Base-by-base conservation (phyloP, 2,329 filamentous ascomycete genomes). In the Alternaria longipes region DNA sequence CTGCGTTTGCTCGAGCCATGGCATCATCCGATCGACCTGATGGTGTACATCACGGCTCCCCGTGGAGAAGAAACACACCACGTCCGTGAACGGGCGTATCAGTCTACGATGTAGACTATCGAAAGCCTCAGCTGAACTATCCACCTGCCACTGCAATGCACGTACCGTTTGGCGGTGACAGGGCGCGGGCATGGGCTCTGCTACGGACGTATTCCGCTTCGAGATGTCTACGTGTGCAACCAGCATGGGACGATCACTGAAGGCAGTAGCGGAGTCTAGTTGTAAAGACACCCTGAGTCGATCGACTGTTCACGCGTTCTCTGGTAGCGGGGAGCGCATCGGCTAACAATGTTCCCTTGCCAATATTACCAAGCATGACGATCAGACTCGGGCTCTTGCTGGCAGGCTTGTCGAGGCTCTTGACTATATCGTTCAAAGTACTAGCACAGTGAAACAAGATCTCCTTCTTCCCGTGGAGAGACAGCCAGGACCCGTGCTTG, bases 401-500 rank as follows among this genome's bases (percentile, higher is more conserved):
- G 7, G 47, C 30, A 38, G 47, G 47, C 20, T 34, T 51, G 30
- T 51, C 30, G n/a, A 51, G 47, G 47, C 47, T 51, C 16, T 8
- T n/a, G n/a, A 51, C 47, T 36, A 51, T 51, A 38, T 51, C 30
- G 30, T 26, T 51, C 30, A 51, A n/a, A 20, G 47, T 51, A 24
- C 47, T 51, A 51, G 47, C 30, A 38, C 22, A 38, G n/a, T 26
- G 30, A 12, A 51, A 38, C n/a, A 14, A 34, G 30, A 38, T 20
- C n/a, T 51, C 11, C 16, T 38, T 26, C 18, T 51, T 14, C 12
- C 7, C 30, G 34, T 51, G 30, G 24, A 51, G 2, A 38, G 47
- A 51, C 7, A 51, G 30, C 47, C 30, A 51, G 18, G 30, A 51
- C 18, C 47, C 18, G 16, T 51, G 47, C 30, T 51, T 38, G 30